Evolutionary conservation across 202 grass and related monocot genomes (phyloP).

Genomic region (Zizania palustris): DNA sequence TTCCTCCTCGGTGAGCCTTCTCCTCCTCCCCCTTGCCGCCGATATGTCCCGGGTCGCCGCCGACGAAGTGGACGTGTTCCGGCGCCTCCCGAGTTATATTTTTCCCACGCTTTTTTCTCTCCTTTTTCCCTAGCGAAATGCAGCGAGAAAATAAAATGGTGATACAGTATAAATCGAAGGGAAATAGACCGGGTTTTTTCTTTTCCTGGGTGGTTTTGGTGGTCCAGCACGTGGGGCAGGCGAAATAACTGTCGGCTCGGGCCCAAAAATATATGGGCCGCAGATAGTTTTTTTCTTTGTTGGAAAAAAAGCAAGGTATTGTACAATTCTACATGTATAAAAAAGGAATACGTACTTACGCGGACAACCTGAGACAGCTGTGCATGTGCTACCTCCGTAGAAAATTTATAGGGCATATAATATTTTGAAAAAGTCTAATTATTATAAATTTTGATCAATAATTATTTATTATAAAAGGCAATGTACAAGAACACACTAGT

Average conservation of each 20-base stretch:
- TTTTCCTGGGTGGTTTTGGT: not conserved
- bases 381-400: too few relatives aligned
- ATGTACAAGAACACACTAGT: too few relatives aligned
- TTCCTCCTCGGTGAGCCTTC: constrained; percentile 31
- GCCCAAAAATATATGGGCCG: not conserved
- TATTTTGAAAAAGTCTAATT: too few relatives aligned
- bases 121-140: not conserved
- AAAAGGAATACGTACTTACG: too few relatives aligned
- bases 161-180: constrained; percentile 28
- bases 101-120: constrained; percentile 18
- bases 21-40: constrained; percentile 1
- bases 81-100: constrained; percentile 19
- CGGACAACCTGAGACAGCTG: too few relatives aligned
- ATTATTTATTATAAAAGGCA: too few relatives aligned
- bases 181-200: not conserved
- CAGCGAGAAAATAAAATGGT: constrained; percentile 27
- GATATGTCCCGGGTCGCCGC: constrained; percentile 6
- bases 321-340: too few relatives aligned
- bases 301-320: not conserved
- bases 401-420: too few relatives aligned
- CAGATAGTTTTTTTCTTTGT: not conserved
- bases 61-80: constrained; percentile 17
- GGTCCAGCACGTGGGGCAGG: constrained; percentile 2
- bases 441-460: too few relatives aligned
- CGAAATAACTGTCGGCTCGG: not conserved